A percentile compares a stretch with the other conserved stretches of the same genome.
These are phyloP conservation scores for Macrocybe gigantea DNA, from an alignment of 768 basidiomycete species.

Conservation along the genomic window DNA sequence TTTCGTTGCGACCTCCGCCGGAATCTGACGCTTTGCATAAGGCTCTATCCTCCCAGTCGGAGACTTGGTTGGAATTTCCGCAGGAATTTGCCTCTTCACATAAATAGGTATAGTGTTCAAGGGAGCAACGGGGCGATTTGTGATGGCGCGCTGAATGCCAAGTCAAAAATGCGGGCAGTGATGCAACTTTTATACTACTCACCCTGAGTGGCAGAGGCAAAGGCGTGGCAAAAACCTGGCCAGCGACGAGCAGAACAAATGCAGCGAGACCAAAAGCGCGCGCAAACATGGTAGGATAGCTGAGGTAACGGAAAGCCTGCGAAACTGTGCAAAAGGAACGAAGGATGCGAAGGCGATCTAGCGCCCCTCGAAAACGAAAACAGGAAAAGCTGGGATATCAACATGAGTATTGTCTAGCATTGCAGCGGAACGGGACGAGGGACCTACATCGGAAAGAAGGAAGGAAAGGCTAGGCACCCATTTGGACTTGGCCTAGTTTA, in stretches of 20 bases:
- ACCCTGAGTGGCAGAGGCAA: slow-evolving; percentile 29
- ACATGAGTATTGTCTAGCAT: not conserved
- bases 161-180: not conserved
- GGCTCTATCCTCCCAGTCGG: slow-evolving; percentile 19
- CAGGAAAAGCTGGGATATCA: slow-evolving; percentile 1
- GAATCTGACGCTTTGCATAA: slow-evolving; percentile 13
- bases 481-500: too few relatives aligned
- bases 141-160: slow-evolving; percentile 19
- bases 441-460: too few relatives aligned
- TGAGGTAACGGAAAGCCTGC: slow-evolving; percentile 5
- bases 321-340: slow-evolving; percentile 9
- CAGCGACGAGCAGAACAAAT: slow-evolving; percentile 35
- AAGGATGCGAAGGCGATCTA: slow-evolving; percentile 12
- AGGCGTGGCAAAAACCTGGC: slow-evolving; percentile 37
- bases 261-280: slow-evolving; percentile 31
- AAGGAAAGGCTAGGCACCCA: too few relatives aligned
- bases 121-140: slow-evolving; percentile 20
- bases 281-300: slow-evolving; percentile 37
- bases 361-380: slow-evolving; percentile 13
- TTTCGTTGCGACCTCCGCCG: slow-evolving; percentile 14
- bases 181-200: slow-evolving; percentile 10
- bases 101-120: slow-evolving; percentile 15
- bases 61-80: slow-evolving; percentile 19
- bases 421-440: too few relatives aligned
- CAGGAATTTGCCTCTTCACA: slow-evolving; percentile 21